A percentile compares a stretch with the other conserved stretches of the same genome.
Conservation (phyloP, 1,284 basidiomycete species). For the Moniliophthora roreri region DNA sequence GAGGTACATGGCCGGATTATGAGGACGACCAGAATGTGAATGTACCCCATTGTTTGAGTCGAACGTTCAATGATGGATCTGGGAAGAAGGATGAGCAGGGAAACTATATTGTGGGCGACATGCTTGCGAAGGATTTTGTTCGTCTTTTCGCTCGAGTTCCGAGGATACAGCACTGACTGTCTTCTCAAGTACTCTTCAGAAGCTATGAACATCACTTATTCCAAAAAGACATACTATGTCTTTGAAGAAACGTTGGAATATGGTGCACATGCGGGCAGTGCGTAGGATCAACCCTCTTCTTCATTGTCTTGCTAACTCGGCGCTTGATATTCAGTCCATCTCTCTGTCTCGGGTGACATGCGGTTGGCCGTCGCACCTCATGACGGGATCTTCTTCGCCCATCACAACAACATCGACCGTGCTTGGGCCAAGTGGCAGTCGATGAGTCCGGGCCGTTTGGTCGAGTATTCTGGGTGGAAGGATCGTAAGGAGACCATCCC, state of each 20-base stretch:
- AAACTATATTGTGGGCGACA: background rate
- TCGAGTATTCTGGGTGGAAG: background rate
- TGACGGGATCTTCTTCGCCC: background rate
- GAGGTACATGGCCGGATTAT: background rate
- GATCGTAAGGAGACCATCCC: background rate
- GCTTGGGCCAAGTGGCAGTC: conserved; percentile 7
- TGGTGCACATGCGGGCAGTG: background rate
- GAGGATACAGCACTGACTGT: background rate
- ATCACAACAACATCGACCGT: conserved; percentile 5
- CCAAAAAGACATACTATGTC: background rate
- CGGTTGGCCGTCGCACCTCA: background rate
- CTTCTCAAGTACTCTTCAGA: too few species aligned
- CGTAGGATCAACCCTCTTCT: background rate
- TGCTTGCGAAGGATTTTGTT: background rate
- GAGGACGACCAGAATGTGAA: too few species aligned
- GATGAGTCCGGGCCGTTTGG: background rate
- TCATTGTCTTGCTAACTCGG: background rate
- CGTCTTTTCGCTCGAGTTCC: too few species aligned
- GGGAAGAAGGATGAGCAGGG: background rate
- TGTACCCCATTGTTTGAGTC: background rate
- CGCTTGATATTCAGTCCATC: background rate
- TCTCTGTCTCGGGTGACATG: background rate
- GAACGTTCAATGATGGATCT: background rate
- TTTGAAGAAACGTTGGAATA: background rate
- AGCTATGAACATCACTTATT: background rate